Percentiles rank a stretch among this genome's conserved stretches.
These are phyloP conservation scores for Phialophora expanda DNA, from an alignment of 2,329 filamentous ascomycete species.

Conservation along the genomic window DNA sequence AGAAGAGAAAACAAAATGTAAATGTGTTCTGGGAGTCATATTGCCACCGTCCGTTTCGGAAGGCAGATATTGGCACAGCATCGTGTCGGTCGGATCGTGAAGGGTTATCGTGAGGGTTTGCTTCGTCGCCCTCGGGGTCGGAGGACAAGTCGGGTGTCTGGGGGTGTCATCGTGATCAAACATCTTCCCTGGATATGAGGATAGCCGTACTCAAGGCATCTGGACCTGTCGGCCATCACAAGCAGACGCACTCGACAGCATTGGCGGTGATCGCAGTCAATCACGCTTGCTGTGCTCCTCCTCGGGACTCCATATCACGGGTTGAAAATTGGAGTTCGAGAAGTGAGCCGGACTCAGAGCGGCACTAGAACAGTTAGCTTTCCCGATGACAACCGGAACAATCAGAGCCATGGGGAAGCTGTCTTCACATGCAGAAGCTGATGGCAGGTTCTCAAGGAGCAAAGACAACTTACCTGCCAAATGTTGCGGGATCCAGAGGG, in stretches of 20 bases:
- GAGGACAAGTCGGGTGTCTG: neutral
- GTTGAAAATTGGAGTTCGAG: conserved; percentile 53
- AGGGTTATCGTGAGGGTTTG: neutral
- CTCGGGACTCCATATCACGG: conserved; percentile 52
- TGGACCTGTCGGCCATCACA: neutral
- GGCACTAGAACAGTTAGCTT: conserved; percentile 42
- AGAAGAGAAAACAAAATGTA: neutral
- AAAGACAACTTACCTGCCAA: conserved; percentile 27
- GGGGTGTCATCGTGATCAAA: neutral
- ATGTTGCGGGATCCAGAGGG: conserved; percentile 29
- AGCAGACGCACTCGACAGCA: neutral
- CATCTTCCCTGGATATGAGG: neutral
- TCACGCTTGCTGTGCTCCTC: conserved; percentile 40
- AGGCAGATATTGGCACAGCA: neutral
- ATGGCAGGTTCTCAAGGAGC: neutral
- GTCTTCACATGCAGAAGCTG: neutral
- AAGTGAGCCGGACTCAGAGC: conserved; percentile 55
- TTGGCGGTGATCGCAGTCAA: conserved; percentile 5
- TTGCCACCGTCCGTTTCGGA: neutral
- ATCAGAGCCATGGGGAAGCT: neutral
- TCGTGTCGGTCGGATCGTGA: neutral
- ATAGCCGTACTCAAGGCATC: neutral
- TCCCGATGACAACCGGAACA: neutral
- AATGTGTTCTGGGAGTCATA: neutral
- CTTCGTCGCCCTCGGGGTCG: neutral